A percentile compares a stretch with the other conserved stretches of the same genome.
phyloP scores from a whole-genome alignment of 306 rosid genomes.

The Coriaria nepalensis region DNA sequence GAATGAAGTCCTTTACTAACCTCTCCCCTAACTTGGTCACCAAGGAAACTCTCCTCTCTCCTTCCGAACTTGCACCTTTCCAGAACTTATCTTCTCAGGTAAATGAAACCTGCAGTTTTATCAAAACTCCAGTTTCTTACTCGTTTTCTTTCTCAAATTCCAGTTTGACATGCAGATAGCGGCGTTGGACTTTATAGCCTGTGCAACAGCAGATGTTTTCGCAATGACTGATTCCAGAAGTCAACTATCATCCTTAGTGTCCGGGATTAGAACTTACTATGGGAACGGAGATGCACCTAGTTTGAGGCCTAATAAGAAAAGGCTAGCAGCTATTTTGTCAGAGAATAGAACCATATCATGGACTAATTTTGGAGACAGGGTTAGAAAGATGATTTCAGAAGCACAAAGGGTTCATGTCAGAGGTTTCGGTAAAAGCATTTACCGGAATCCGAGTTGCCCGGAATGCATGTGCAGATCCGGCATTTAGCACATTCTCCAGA shows the following conservation, averaged over 20 bases:
- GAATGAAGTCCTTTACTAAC: constrained; percentile 58
- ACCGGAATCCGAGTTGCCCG: constrained; percentile 59
- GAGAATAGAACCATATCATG: constrained; percentile 58
- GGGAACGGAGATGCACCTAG: constrained; percentile 60
- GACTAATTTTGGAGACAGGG: constrained; percentile 52
- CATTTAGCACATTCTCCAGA: no score
- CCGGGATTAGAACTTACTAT: constrained; percentile 79
- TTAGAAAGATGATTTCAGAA: constrained; percentile 83
- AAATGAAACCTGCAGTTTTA: neutral
- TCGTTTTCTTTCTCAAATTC: no score
- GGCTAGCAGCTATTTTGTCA: constrained; percentile 59
- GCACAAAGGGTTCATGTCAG: constrained; percentile 48
- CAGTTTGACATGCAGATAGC: constrained; percentile 49
- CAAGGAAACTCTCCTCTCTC: constrained; percentile 67
- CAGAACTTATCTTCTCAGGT: constrained; percentile 88
- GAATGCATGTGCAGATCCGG: constrained; percentile 72
- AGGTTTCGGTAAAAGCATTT: constrained; percentile 67
- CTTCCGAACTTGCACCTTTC: constrained; percentile 66
- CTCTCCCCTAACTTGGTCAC: constrained; percentile 84
- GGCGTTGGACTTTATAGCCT: constrained; percentile 85
- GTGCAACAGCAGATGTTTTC: constrained; percentile 86
- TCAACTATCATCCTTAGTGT: constrained; percentile 89
- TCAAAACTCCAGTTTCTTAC: no score
- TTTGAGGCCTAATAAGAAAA: constrained; percentile 78
- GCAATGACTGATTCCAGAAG: constrained; percentile 97